Base-by-base conservation (phyloP, 2,329 filamentous ascomycete species). In the Exophiala mesophila region DNA sequence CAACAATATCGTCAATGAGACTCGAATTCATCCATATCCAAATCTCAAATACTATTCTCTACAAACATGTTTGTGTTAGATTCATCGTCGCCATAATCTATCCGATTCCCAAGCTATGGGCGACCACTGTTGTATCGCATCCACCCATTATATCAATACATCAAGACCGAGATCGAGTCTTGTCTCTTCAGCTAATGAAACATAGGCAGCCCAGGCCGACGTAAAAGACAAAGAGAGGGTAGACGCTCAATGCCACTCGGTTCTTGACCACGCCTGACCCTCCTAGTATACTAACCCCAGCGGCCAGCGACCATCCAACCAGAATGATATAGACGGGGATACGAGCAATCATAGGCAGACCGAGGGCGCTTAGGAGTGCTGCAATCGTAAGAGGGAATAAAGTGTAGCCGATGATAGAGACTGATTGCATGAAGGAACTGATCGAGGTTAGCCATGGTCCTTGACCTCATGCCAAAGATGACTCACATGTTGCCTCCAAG, bases 341-440 rank as follows among this genome's bases (percentile, higher is more conserved):
- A 43, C 92, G 77, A 4, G 84, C 79, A 52, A 97, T 85, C 56
- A 80, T 83, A 30, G 82, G 83, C 5, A 97, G 74, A 37, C 79
- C 75, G 21, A 98, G 61, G 1, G 90, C 90, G 42, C 88, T 95
- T 52, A 98, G 78, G 38, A 96, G 70, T 2, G 90, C 82, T 5
- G 94, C 94, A 55, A 98, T 85, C 56, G 97, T 92, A 39, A 98
- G 78, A 2, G 92, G 92, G 69, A 98, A 98, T 42, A 98, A 78
- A 1, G 92, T 98, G 67, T 98, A 98, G 33, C 92, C 92, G 62
- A 98, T 98, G 57, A 98, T 94, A 65, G 89, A 97, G 55, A 98
- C 79, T 44, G 88, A 94, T 66, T 98, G 92, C 60, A 94, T 92
- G 65, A 98, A 98, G 13, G 92, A 96, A 59, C 90, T 97, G 61